phyloP scores from a whole-genome alignment of 768 basidiomycete species.

The Ephemerocybe angulata region DNA sequence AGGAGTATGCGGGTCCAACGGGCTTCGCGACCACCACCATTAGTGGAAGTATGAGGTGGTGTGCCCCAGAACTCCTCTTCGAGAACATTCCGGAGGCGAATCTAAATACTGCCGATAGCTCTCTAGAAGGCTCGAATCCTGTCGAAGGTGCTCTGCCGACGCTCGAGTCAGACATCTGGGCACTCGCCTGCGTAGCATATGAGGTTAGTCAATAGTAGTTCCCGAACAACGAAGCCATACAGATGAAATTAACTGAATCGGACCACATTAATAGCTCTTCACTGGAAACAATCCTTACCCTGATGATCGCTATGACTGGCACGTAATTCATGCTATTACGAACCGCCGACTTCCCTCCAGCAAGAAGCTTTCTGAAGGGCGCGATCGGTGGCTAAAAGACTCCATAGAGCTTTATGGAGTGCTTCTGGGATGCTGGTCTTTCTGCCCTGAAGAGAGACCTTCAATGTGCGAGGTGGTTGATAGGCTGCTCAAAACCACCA shows the following conservation, averaged over 20 bases:
- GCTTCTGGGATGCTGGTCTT: slow-evolving; percentile 16
- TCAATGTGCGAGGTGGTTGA: too few species aligned
- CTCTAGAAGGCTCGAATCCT: neutral
- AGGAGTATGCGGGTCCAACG: slow-evolving; percentile 21
- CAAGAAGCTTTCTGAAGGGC: slow-evolving; percentile 4
- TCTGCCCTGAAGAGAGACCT: slow-evolving; percentile 12
- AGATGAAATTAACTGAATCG: neutral
- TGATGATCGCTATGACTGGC: slow-evolving; percentile 20
- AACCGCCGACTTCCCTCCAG: slow-evolving; percentile 14
- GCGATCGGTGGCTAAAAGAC: slow-evolving; percentile 1
- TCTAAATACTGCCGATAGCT: neutral
- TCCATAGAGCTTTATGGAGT: neutral
- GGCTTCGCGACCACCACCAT: slow-evolving; percentile 21
- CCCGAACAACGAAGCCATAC: too few species aligned
- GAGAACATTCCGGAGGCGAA: slow-evolving; percentile 10
- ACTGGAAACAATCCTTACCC: slow-evolving; percentile 25
- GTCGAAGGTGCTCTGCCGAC: slow-evolving; percentile 14
- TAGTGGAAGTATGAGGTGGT: slow-evolving; percentile 25
- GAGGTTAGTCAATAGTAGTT: slow-evolving; percentile 21
- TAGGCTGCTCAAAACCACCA: too few species aligned
- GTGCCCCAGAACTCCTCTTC: slow-evolving; percentile 27
- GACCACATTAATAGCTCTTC: slow-evolving; percentile 15
- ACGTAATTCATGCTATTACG: slow-evolving; percentile 23
- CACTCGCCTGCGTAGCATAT: slow-evolving; percentile 29
- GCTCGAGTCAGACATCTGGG: slow-evolving; percentile 26